These are phyloP conservation scores for Straminergon stramineum DNA, from an alignment of 225 moss, liverwort and hornwort genomes.

Conservation along the genomic window DNA sequence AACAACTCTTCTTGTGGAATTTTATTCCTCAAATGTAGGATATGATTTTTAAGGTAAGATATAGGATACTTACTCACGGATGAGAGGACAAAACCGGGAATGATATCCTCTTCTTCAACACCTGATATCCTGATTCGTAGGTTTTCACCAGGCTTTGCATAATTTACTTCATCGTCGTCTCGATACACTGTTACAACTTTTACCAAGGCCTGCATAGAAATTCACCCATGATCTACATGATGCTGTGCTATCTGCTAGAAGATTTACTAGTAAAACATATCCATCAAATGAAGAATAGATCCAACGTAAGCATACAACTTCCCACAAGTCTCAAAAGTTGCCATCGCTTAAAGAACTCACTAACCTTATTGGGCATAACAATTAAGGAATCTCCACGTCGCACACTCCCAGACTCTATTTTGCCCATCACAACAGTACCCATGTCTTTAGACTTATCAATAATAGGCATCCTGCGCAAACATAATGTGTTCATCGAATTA, in stretches of 20 bases:
- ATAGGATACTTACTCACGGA: slow-evolving; percentile 45
- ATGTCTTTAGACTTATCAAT: slow-evolving; percentile 97
- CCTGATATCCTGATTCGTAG: slow-evolving; percentile 78
- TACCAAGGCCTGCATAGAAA: slow-evolving; percentile 50
- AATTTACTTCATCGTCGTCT: slow-evolving; percentile 77
- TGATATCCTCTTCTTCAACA: slow-evolving; percentile 90
- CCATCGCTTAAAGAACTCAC: not conserved
- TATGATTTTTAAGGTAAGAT: not conserved
- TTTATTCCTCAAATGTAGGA: not conserved
- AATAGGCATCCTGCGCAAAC: slow-evolving; percentile 45
- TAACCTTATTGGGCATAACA: slow-evolving; percentile 73
- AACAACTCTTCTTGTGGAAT: not conserved
- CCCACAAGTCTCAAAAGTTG: not conserved
- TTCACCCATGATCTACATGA: not conserved
- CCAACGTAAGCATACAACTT: not conserved
- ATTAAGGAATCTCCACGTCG: slow-evolving; percentile 82
- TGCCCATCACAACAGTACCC: slow-evolving; percentile 98
- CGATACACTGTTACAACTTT: slow-evolving; percentile 87
- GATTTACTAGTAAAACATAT: not conserved
- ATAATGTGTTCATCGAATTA: not conserved
- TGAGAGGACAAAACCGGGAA: slow-evolving; percentile 77
- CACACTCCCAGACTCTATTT: slow-evolving; percentile 96
- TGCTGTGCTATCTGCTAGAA: not conserved
- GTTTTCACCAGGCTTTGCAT: slow-evolving; percentile 90
- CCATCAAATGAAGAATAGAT: not conserved